Percentiles rank a stretch among this genome's conserved stretches.
phyloP scores from a whole-genome alignment of 257 asterid species.

The Oldenlandia corymbosa region DNA sequence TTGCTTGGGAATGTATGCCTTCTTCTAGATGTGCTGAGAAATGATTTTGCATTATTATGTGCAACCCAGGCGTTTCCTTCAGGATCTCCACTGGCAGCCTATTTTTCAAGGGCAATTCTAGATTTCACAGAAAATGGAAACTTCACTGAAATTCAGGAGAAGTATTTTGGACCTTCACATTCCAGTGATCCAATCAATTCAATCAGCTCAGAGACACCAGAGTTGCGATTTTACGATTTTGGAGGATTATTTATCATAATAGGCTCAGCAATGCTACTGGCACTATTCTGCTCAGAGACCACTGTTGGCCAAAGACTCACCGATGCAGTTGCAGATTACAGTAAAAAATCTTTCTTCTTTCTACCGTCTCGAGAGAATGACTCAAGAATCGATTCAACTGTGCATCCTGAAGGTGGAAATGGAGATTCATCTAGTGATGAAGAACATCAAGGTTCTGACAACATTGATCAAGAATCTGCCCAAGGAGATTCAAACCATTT shows the following conservation, averaged over 20 bases:
- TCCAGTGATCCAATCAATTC: slow-evolving; percentile 34
- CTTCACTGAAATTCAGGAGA: slow-evolving; percentile 26
- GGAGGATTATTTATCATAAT: slow-evolving; percentile 49
- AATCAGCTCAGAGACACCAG: slow-evolving; percentile 34
- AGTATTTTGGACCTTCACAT: slow-evolving; percentile 37
- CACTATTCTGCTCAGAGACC: slow-evolving; percentile 35
- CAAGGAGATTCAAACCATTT: no score
- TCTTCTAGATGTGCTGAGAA: no score
- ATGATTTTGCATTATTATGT: no score
- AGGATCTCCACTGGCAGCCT: slow-evolving; percentile 30
- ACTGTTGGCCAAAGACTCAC: slow-evolving; percentile 23
- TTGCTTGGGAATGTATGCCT: no score
- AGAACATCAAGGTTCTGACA: neutral
- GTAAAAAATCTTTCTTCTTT: neutral
- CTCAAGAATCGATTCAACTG: slow-evolving; percentile 2
- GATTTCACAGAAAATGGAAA: slow-evolving; percentile 32
- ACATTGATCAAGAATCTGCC: neutral
- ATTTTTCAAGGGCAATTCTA: slow-evolving; percentile 47
- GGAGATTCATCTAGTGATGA: no score
- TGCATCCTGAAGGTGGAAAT: neutral
- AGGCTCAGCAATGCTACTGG: slow-evolving; percentile 31
- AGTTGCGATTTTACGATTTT: slow-evolving; percentile 35
- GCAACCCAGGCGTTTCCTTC: slow-evolving; percentile 45
- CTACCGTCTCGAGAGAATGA: neutral
- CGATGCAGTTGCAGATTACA: neutral